These are phyloP conservation scores for Rhodotorula toruloides DNA, from an alignment of 768 basidiomycete genomes.

Conservation along the genomic window DNA sequence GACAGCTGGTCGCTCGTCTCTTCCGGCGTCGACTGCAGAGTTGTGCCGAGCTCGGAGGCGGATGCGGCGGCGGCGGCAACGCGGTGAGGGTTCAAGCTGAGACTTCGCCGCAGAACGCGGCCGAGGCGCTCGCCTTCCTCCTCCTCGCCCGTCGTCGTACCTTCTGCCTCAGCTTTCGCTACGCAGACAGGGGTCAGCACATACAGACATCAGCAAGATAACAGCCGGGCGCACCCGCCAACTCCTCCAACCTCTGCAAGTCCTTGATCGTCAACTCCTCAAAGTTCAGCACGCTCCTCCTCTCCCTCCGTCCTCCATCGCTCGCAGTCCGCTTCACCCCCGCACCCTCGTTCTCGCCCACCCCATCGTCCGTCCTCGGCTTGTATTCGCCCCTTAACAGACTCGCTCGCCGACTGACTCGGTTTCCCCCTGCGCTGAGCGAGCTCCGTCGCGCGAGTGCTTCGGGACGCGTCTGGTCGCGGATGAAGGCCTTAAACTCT, in stretches of 20 bases:
- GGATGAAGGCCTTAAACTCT: slow-evolving; percentile 90
- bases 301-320: slow-evolving; percentile 56
- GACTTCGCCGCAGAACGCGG: slow-evolving; percentile 29
- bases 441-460: slow-evolving; percentile 44
- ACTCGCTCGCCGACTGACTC: slow-evolving; percentile 45
- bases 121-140: slow-evolving; percentile 59
- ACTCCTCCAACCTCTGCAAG: slow-evolving; percentile 84
- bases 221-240: slow-evolving; percentile 49
- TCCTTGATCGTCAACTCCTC: slow-evolving; percentile 89
- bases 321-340: slow-evolving; percentile 52
- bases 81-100: slow-evolving; percentile 38
- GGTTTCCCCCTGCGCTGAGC: slow-evolving; percentile 61
- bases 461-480: slow-evolving; percentile 65
- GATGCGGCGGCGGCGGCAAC: slow-evolving; percentile 26
- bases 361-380: slow-evolving; percentile 69
- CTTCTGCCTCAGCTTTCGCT: slow-evolving; percentile 70
- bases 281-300: slow-evolving; percentile 59
- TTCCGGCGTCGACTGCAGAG: slow-evolving; percentile 55
- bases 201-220: background rate
- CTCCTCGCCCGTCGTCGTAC: slow-evolving; percentile 77
- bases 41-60: background rate
- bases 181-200: background rate
- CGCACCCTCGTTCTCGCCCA: slow-evolving; percentile 60
- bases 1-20: slow-evolving; percentile 63
- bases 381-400: slow-evolving; percentile 93